Conservation (phyloP, 805 yeast species). For the Candida sonorensis region DNA sequence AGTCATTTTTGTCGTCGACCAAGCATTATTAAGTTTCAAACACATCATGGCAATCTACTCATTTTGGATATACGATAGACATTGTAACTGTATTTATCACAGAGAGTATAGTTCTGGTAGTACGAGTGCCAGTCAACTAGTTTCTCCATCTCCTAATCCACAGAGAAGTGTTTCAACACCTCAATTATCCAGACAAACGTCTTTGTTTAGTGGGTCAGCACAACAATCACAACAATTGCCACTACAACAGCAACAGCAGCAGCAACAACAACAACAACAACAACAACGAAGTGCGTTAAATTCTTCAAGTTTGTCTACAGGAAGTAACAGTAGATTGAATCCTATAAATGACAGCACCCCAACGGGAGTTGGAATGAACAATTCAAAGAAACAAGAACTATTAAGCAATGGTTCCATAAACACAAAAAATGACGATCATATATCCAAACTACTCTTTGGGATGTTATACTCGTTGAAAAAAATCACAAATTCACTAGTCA, state of each 20-base stretch:
- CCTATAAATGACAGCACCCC: no score
- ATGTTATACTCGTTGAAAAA: conserved; percentile 73
- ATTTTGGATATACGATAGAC: conserved; percentile 87
- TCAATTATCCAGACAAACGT: no score
- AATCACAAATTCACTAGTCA: conserved; percentile 39
- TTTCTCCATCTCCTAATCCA: no score
- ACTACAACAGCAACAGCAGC: not conserved
- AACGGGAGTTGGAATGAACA: no score
- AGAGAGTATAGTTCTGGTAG: conserved; percentile 49
- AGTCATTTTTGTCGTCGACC: no score
- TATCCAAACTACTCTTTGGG: conserved; percentile 81
- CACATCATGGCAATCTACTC: conserved; percentile 62
- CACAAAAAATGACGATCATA: conserved; percentile 55
- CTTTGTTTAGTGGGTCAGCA: no score
- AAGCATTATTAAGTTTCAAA: no score
- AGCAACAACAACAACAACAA: not conserved
- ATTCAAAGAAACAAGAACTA: conserved; percentile 7
- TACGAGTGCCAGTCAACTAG: no score
- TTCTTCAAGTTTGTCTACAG: no score
- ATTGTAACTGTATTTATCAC: conserved; percentile 80
- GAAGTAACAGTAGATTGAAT: no score
- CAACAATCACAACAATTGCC: not conserved
- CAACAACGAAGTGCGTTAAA: no score
- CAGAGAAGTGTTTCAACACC: no score
- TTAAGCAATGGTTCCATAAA: conserved; percentile 35